These are phyloP conservation scores for Cladochytrium replicatum DNA, from an alignment of 192 early-diverging fungal genomes.

Conservation along the genomic window DNA sequence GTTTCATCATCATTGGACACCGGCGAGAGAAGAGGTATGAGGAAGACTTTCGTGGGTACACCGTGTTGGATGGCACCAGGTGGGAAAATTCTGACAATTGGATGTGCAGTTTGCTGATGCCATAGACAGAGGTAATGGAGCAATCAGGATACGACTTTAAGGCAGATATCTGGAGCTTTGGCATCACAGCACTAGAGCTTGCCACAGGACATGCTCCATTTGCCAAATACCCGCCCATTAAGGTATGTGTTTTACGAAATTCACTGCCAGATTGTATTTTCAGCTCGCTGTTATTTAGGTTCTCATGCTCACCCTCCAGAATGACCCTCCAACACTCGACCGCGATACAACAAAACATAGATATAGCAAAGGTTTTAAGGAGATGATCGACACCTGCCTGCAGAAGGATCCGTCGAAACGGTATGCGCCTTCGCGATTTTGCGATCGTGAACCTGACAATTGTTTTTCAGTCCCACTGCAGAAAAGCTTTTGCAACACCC, in stretches of 20 bases:
- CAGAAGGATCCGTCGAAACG: conserved; percentile 65
- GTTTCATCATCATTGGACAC: conserved; percentile 37
- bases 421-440: conserved; percentile 2
- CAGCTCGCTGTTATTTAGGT: conserved; percentile 35
- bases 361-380: conserved; percentile 69
- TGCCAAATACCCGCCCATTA: conserved; percentile 78
- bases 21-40: conserved; percentile 36
- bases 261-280: neutral
- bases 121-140: conserved; percentile 86
- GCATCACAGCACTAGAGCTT: conserved; percentile 76
- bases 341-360: conserved; percentile 62
- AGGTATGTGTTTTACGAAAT: conserved; percentile 30
- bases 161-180: conserved; percentile 88
- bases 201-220: conserved; percentile 83
- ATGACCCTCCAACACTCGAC: conserved; percentile 76
- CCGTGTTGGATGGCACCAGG: conserved; percentile 45
- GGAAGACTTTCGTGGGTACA: conserved; percentile 57
- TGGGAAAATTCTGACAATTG: too few species aligned
- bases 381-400: conserved; percentile 77
- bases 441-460: neutral
- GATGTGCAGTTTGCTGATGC: too few species aligned
- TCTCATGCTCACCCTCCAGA: conserved; percentile 77
- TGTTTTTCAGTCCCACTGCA: conserved; percentile 49
- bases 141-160: conserved; percentile 81
- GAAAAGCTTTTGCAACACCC: conserved; percentile 67